A percentile compares a stretch with the other conserved stretches of the same genome.
Conservation (phyloP, 2,329 filamentous ascomycete species). For the Talaromyces sp. region DNA sequence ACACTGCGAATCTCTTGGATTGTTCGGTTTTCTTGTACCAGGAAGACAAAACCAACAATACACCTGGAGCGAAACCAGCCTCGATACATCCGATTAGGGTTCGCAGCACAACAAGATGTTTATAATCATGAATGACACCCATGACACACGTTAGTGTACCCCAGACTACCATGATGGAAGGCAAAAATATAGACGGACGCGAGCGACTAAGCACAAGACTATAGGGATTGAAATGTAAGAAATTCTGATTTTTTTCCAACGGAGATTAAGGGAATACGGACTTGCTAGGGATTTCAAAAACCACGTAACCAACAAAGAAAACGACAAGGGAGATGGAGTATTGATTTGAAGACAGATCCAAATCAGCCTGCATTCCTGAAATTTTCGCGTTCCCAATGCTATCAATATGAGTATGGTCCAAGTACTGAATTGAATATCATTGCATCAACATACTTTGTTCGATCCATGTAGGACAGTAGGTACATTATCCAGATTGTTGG, state of each 20-base stretch:
- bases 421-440: too few species aligned
- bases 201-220: conserved; percentile 45
- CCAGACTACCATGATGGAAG: conserved; percentile 17
- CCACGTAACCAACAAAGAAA: conserved; percentile 49
- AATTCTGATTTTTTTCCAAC: too few species aligned
- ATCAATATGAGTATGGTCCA: too few species aligned
- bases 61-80: conserved; percentile 29
- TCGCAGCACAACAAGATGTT: conserved; percentile 20
- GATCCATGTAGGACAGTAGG: conserved; percentile 13
- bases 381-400: conserved; percentile 51
- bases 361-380: conserved; percentile 43
- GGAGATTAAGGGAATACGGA: background rate
- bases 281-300: conserved; percentile 50
- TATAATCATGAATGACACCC: conserved; percentile 21
- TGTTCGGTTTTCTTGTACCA: conserved; percentile 29
- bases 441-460: conserved; percentile 3
- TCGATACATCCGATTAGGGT: conserved; percentile 22
- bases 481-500: conserved; percentile 14
- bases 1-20: conserved; percentile 17
- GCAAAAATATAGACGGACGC: conserved; percentile 46
- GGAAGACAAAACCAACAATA: conserved; percentile 27
- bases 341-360: conserved; percentile 38
- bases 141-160: conserved; percentile 18
- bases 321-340: conserved; percentile 50
- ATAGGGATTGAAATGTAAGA: too few species aligned